These are phyloP conservation scores for Blastobotrys attinorum DNA, from an alignment of 805 yeast genomes.

Conservation along the genomic window DNA sequence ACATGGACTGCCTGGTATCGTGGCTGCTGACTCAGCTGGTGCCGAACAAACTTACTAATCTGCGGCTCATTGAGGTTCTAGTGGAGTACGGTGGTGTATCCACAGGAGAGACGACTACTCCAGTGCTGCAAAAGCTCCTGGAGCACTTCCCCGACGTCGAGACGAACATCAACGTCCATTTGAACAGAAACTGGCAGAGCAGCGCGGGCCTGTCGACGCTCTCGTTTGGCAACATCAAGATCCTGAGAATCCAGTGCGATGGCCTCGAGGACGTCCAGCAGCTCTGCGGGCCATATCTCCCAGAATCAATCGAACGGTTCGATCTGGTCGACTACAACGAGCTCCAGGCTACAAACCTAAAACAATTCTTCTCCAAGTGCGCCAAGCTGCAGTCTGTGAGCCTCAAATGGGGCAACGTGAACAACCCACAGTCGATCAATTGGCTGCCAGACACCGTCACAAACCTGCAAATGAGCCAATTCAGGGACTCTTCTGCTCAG, in stretches of 20 bases:
- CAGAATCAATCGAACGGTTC: slow-evolving; percentile 3
- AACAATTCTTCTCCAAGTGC: slow-evolving; percentile 5
- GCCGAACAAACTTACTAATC: not conserved
- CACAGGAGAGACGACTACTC: not conserved
- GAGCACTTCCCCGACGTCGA: not conserved
- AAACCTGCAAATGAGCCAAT: slow-evolving; percentile 2
- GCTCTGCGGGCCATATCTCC: slow-evolving; percentile 5
- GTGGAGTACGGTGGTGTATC: no score
- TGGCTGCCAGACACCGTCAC: slow-evolving; percentile 4
- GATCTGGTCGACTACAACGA: slow-evolving; percentile 4
- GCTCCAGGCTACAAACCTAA: slow-evolving; percentile 1
- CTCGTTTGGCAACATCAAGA: slow-evolving; percentile 3
- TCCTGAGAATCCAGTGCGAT: slow-evolving; percentile 1
- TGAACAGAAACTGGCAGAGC: no score
- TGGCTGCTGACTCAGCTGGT: not conserved
- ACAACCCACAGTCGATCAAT: slow-evolving; percentile 1
- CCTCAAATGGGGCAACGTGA: slow-evolving; percentile 5
- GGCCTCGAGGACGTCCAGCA: slow-evolving; percentile 1
- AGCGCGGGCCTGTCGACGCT: no score
- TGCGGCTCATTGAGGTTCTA: not conserved
- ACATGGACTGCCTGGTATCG: not conserved
- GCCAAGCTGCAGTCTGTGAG: slow-evolving; percentile 2
- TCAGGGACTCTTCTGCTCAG: not conserved
- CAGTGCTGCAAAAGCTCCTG: not conserved
- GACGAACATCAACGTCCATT: not conserved